These are phyloP conservation scores for Stipa capillata DNA, from an alignment of 176 grass and related monocot species.

Conservation along the genomic window DNA sequence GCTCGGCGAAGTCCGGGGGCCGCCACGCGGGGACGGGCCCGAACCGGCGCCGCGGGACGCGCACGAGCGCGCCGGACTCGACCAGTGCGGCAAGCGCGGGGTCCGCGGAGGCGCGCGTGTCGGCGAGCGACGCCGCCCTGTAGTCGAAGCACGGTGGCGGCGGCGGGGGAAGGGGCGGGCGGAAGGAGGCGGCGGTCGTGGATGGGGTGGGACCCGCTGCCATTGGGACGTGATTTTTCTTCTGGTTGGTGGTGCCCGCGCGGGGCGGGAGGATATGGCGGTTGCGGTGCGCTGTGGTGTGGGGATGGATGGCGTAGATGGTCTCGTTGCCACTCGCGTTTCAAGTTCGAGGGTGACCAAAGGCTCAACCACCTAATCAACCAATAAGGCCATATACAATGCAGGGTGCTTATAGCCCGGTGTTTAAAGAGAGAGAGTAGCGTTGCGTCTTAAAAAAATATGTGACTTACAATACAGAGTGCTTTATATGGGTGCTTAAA, in stretches of 20 bases:
- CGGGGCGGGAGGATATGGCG: conserved; percentile 11
- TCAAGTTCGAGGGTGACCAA: too few species aligned
- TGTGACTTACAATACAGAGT: too few species aligned
- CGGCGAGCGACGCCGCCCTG: conserved; percentile 42
- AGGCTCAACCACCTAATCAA: too few species aligned
- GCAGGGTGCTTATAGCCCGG: too few species aligned
- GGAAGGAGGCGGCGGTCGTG: conserved; percentile 32
- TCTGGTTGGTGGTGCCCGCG: conserved; percentile 4
- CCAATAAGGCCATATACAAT: too few species aligned
- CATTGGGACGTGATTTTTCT: neutral
- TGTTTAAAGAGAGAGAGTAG: too few species aligned
- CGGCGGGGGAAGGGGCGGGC: conserved; percentile 33
- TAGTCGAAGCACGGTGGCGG: conserved; percentile 88
- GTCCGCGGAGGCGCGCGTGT: conserved; percentile 45
- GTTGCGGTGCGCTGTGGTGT: neutral
- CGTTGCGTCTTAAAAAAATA: too few species aligned
- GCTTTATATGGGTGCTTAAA: too few species aligned
- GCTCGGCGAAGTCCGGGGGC: conserved; percentile 64
- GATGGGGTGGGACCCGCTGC: conserved; percentile 17
- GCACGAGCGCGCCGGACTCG: conserved; percentile 65
- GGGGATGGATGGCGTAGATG: neutral
- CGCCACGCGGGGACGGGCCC: conserved; percentile 80
- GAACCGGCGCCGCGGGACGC: conserved; percentile 69
- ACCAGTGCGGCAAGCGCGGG: conserved; percentile 65
- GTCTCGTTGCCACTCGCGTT: neutral